Evolutionary conservation across 1,284 basidiomycete species (phyloP), one percentile per base, ranked within the genome.

Genomic region (Sporisorium exsertum): DNA sequence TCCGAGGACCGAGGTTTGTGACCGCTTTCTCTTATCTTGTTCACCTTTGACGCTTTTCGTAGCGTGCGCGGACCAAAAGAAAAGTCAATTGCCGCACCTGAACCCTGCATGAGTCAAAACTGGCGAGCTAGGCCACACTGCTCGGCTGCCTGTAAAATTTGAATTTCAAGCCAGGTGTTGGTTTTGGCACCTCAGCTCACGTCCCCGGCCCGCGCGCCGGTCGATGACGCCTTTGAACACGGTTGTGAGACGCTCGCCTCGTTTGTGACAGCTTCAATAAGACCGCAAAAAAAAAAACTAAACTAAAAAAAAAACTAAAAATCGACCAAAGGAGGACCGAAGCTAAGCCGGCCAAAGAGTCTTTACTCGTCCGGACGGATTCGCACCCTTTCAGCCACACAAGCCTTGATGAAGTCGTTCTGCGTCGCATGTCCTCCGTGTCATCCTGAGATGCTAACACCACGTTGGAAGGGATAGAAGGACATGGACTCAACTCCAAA

Each of bases 251-350:
- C 37, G 37, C 37, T 40, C 37, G 37, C 37, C 37, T 40, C 37
- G 2, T 35, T 35, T 35, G 35, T 35, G 7, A 15, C 35, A 35
- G 35, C 35, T 32, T 32, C n/a, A n/a, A n/a, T n/a, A n/a, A n/a
- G n/a, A n/a, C n/a, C 32, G 32, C 32, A 32, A 32, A 32, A 32
- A 32, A 6, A 32, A 32, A 6, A 32, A 32, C 12, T 6, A 32
- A 6, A 32, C 5, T 32, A 32, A 32, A 6, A 32, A 32, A 6
- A 32, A 32, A 6, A 32, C 5, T 32, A 32, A 32, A 32, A 12
- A 32, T n/a, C n/a, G n/a, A n/a, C 40, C 40, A 20, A 43, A 43
- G n/a, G 40, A 43, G n/a, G 40, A 43, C 40, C 40, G 40, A 43
- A 43, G 2, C 20, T 43, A n/a, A 43, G 40, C 40, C 40, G 40